Base-by-base conservation (phyloP, 768 basidiomycete genomes). In the Termitomyces titanicus region DNA sequence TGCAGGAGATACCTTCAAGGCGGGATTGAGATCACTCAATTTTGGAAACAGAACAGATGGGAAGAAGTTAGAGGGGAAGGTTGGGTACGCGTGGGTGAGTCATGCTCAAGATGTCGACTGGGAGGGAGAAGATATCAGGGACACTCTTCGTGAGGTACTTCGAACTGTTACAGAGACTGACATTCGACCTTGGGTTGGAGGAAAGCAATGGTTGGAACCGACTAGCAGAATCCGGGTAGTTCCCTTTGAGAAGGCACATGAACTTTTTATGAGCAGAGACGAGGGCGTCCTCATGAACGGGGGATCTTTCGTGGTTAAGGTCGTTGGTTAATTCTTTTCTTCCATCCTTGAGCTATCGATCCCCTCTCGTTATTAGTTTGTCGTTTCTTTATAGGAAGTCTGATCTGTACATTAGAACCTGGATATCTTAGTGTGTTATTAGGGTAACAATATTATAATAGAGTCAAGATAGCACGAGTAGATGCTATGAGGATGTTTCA, bases 51-150 rank as follows among this genome's bases (percentile, higher is more conserved):
- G 47, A 50, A 49, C 51, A 39, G 60, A 55, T 38, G 61, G 52
- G 34, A 64, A 66, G 58, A 65, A 70, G 43, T 60, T 70, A 18
- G 67, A 66, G 33, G 68, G 73, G 47, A 74, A 75, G 54, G 83
- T 90, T 27, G 84, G 83, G 45, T 93, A 93, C 68, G 83, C 86
- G 18, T 94, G 91, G 90, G 82, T 93, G n/a, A 85, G 82, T 64
- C 73, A 84, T 37, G 82, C 83, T 34, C 87, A 88, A 57, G 92
- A 92, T 65, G 82, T 92, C 29, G 92, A 93, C 67, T 86, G 84
- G 78, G 88, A 92, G 63, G 92, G 92, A 25, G 79, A 83, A 54
- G 86, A 91, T 66, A 79, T 92, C 51, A 74, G 83, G 6, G 76
- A 78, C 55, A 78, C 70, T 44, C 60, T 83, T 47, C 72, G 69